Base-by-base conservation (phyloP, 805 yeast species). In the Geotrichum ghanense region DNA sequence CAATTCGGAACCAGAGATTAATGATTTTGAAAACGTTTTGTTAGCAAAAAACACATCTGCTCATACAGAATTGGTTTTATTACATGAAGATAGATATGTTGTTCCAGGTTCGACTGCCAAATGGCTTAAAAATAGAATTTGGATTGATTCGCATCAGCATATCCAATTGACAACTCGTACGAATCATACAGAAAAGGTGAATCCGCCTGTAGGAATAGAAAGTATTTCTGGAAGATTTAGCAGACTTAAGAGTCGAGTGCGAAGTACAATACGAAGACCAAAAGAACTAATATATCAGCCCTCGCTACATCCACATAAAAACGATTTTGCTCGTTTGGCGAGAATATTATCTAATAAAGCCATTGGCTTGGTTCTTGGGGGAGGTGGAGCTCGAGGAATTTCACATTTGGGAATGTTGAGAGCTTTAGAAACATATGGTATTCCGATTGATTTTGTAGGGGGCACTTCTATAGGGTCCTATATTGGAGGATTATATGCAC, bases 401-500 rank as follows among this genome's bases (percentile, higher is more conserved):
- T 76, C 95, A 12, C 98, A 90, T 60, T 71, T 90, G 35, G 98
- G 98, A 2, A 81, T 92, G 2, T 75, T 90, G n/a, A 77, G 79
- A 45, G 95, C 97, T 0, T 66, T 90, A 7, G 97, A 90, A 61
- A 94, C 84, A 52, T 78, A 79, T 47, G 97, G 97, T 0, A 83
- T 90, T 12, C 98, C 98, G 0, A 80, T 92, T 31, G 98, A 90
- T 64, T 69, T 89, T 50, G 76, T 90, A 43, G 98, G 98, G 1
- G 98, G 98, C 2, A 90, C 98, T 0, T 89, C 97, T 0, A 90
- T 90, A 45, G 98, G 98, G 0, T 78, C 97, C 0, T 87, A 92
- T 63, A 85, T 92, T 40, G 97, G 98, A 19, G 98, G 97, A 0
- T 64, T 92, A 22, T 90, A 90, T 60, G 97, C 97, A 0, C 78